Percentiles rank a stretch among this genome's conserved stretches.
Conservation (phyloP, 257 asterid genomes). For the Rauvolfia tetraphylla region DNA sequence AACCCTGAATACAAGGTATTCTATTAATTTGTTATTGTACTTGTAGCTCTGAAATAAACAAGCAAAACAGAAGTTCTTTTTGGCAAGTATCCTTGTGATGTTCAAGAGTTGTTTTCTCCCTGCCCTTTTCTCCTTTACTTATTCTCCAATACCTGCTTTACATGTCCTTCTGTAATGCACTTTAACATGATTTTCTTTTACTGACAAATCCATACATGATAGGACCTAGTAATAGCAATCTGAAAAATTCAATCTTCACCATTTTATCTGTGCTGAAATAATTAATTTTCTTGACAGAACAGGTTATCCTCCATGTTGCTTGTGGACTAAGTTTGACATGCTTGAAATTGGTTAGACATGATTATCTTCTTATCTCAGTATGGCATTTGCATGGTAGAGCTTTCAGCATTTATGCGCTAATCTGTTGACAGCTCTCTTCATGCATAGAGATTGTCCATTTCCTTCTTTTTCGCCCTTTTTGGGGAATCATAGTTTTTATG, state of each 20-base stretch:
- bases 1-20: slow-evolving; percentile 97
- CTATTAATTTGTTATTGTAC: neutral
- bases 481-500: neutral
- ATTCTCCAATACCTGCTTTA: neutral
- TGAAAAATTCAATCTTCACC: neutral
- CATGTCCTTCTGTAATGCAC: neutral
- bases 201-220: neutral
- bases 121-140: neutral
- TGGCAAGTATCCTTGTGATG: neutral
- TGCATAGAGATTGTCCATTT: neutral
- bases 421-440: neutral
- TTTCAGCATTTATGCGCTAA: neutral
- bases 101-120: neutral
- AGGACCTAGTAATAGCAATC: neutral
- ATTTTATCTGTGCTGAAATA: neutral
- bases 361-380: neutral
- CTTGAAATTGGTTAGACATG: neutral
- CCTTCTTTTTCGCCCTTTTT: neutral
- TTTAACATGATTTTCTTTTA: neutral
- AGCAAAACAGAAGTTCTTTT: neutral
- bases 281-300: neutral
- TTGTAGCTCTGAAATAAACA: neutral
- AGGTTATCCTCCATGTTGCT: neutral
- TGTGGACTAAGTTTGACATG: neutral
- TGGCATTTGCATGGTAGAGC: neutral